Evolutionary conservation across 2,329 filamentous ascomycete species (phyloP).

Genomic region (Emmonsiellopsis sp.): DNA sequence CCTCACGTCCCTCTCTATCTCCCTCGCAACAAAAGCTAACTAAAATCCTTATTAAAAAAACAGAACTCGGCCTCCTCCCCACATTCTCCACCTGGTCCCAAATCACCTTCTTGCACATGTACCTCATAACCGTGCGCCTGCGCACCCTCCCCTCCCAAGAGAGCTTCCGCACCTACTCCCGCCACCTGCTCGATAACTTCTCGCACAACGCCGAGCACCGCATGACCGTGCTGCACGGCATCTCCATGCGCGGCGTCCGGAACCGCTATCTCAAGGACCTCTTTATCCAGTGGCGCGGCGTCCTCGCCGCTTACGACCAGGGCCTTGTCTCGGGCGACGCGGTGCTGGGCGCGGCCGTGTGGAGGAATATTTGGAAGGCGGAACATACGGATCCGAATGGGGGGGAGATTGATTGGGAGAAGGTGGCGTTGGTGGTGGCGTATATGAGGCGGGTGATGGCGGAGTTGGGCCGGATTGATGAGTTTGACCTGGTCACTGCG

Average conservation of each 20-base stretch:
- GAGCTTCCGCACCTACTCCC: constrained; percentile 67
- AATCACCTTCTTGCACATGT: constrained; percentile 93
- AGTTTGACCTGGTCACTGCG: constrained; percentile 47
- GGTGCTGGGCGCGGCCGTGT: constrained; percentile 58
- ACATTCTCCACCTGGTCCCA: constrained; percentile 96
- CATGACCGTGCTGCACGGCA: constrained; percentile 42
- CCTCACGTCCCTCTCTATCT: too few species aligned
- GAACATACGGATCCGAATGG: constrained; percentile 34
- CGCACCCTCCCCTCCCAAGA: constrained; percentile 62
- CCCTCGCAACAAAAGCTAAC: background rate
- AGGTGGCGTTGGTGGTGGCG: constrained; percentile 52
- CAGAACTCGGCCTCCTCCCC: constrained; percentile 67
- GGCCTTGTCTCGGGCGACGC: constrained; percentile 38
- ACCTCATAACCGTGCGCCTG: constrained; percentile 74
- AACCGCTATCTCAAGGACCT: constrained; percentile 70
- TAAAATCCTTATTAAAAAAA: background rate
- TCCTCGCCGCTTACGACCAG: constrained; percentile 57
- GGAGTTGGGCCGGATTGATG: constrained; percentile 42
- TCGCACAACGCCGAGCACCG: constrained; percentile 61
- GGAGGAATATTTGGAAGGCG: constrained; percentile 87
- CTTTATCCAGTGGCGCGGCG: constrained; percentile 84
- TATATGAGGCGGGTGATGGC: constrained; percentile 52
- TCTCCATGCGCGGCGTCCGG: constrained; percentile 44
- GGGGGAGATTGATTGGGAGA: constrained; percentile 48
- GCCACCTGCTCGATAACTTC: constrained; percentile 89